A percentile compares a stretch with the other conserved stretches of the same genome.
These are phyloP conservation scores for Rhodotorula mucilaginosa DNA, from an alignment of 1,284 basidiomycete genomes.

Conservation along the genomic window DNA sequence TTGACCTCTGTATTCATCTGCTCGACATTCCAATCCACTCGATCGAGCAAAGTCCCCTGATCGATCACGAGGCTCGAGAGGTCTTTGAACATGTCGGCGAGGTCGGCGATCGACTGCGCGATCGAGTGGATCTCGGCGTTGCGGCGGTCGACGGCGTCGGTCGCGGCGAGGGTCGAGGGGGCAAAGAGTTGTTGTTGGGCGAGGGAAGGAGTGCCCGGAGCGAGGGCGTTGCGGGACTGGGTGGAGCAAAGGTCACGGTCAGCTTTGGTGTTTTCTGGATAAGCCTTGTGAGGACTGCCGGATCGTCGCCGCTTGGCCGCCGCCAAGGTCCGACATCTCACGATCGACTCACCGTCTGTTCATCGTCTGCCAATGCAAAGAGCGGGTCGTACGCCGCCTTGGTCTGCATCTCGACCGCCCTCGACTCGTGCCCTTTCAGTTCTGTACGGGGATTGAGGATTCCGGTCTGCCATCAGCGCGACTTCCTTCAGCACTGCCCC, in stretches of 20 bases:
- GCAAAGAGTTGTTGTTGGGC: slow-evolving; percentile 23
- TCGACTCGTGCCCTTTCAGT: slow-evolving; percentile 42
- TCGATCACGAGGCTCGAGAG: slow-evolving; percentile 90
- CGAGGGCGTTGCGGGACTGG: slow-evolving; percentile 24
- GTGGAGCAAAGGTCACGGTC: not conserved
- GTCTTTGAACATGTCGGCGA: slow-evolving; percentile 96
- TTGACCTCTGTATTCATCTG: slow-evolving; percentile 76
- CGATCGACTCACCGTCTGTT: slow-evolving; percentile 48
- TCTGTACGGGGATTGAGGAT: slow-evolving; percentile 23
- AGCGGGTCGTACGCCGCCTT: slow-evolving; percentile 30
- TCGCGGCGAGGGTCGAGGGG: slow-evolving; percentile 2
- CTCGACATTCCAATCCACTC: slow-evolving; percentile 96
- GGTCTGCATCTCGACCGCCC: slow-evolving; percentile 12
- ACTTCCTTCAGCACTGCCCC: too few species aligned
- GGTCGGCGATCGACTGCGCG: slow-evolving; percentile 81
- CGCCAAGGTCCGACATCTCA: too few species aligned
- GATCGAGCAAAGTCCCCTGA: slow-evolving; percentile 94
- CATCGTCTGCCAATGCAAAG: slow-evolving; percentile 47
- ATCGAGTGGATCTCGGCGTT: slow-evolving; percentile 82
- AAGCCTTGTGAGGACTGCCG: too few species aligned
- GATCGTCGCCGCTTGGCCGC: too few species aligned
- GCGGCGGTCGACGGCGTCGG: slow-evolving; percentile 37
- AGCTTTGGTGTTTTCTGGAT: too few species aligned
- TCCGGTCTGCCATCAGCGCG: too few species aligned
- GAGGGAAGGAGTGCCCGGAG: slow-evolving; percentile 11